phyloP scores from a whole-genome alignment of 805 yeast genomes.

The Lipomyces sp. region DNA sequence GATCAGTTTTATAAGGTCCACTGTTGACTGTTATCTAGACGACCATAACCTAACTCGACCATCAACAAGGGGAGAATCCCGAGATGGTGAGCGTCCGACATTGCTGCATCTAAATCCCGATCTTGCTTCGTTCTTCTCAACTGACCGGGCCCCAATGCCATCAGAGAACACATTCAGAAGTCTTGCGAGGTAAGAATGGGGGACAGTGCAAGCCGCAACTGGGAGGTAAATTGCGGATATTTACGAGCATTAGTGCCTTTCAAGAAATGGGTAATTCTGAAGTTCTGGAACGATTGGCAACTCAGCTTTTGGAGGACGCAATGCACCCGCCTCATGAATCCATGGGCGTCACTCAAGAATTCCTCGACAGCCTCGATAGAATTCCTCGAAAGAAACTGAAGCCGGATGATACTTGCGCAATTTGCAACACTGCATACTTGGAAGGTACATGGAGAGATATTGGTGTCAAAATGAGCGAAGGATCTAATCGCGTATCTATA shows the following conservation, averaged over 20 bases:
- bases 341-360: conserved; percentile 67
- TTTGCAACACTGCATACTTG: conserved; percentile 74
- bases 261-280: conserved; percentile 29
- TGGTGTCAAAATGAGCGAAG: neutral
- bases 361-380: conserved; percentile 77
- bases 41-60: conserved; percentile 29
- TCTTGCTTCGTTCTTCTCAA: conserved; percentile 33
- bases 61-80: neutral
- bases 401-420: conserved; percentile 71
- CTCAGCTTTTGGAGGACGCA: conserved; percentile 32
- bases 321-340: conserved; percentile 20
- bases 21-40: conserved; percentile 24
- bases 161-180: conserved; percentile 20
- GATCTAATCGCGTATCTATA: neutral
- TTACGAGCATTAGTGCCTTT: conserved; percentile 23
- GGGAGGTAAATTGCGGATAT: neutral
- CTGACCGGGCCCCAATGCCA: conserved; percentile 15
- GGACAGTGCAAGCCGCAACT: neutral
- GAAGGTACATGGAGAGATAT: conserved; percentile 44
- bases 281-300: conserved; percentile 26
- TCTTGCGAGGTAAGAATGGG: conserved; percentile 25
- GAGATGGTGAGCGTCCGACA: conserved; percentile 22
- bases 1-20: neutral
- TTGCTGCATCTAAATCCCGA: conserved; percentile 31
- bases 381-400: conserved; percentile 55